These are phyloP conservation scores for Erodium moschatum DNA, from an alignment of 441 rosid species.

Conservation along the genomic window DNA sequence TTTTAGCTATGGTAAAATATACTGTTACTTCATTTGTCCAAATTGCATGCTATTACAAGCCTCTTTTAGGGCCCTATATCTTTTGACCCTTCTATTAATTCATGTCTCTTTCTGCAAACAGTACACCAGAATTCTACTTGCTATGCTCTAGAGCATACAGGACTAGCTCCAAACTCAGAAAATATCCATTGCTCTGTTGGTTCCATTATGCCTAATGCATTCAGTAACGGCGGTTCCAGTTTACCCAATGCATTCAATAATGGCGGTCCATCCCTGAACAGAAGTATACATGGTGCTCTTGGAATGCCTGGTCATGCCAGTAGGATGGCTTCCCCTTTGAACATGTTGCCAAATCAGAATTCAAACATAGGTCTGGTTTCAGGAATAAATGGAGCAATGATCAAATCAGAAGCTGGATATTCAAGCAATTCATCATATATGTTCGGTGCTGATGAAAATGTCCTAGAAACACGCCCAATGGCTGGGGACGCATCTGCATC, in stretches of 20 bases:
- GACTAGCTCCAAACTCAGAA: slow-evolving; percentile 46
- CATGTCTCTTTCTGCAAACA: slow-evolving; percentile 21
- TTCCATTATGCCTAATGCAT: slow-evolving; percentile 22
- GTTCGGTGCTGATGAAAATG: slow-evolving; percentile 60
- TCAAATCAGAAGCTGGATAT: slow-evolving; percentile 72
- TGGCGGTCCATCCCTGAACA: slow-evolving; percentile 51
- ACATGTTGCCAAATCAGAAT: slow-evolving; percentile 57
- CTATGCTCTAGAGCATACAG: slow-evolving; percentile 49
- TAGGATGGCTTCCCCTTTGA: slow-evolving; percentile 45
- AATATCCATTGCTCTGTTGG: slow-evolving; percentile 46
- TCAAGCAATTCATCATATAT: slow-evolving; percentile 50
- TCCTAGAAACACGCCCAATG: slow-evolving; percentile 53
- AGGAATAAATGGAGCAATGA: slow-evolving; percentile 68
- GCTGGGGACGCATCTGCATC: slow-evolving; percentile 62
- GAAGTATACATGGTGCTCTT: slow-evolving; percentile 47
- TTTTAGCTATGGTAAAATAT: background rate
- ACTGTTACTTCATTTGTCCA: background rate
- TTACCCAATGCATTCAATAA: slow-evolving; percentile 24
- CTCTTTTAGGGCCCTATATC: slow-evolving; percentile 7
- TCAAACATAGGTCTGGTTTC: slow-evolving; percentile 61
- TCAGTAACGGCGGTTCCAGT: slow-evolving; percentile 2
- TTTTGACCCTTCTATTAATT: slow-evolving; percentile 15
- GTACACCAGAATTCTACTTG: slow-evolving; percentile 58
- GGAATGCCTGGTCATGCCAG: slow-evolving; percentile 57
- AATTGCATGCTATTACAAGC: background rate